These are phyloP conservation scores for Onygenales sp. DNA, from an alignment of 2,329 filamentous ascomycete genomes.

Conservation along the genomic window DNA sequence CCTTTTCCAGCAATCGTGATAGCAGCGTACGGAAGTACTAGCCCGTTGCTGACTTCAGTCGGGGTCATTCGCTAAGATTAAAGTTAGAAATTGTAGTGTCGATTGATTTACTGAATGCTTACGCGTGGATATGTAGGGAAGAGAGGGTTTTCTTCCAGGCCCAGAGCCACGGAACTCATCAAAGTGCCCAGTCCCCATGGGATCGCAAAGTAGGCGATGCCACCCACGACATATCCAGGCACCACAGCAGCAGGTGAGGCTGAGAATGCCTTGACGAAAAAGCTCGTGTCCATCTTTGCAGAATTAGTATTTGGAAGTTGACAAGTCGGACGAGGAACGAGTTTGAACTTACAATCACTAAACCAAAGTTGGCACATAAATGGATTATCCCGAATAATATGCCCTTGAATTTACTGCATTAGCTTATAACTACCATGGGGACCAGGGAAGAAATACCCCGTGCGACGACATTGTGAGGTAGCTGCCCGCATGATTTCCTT, in stretches of 20 bases:
- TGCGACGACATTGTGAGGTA: constrained; percentile 50
- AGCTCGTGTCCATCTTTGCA: constrained; percentile 41
- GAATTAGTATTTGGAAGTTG: not conserved
- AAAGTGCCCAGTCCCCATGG: constrained; percentile 46
- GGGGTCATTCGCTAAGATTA: constrained; percentile 25
- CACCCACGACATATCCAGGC: constrained; percentile 43
- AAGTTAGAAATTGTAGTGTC: not conserved
- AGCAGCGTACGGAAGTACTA: constrained; percentile 31
- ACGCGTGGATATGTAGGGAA: constrained; percentile 47
- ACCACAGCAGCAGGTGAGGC: constrained; percentile 39
- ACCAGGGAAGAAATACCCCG: constrained; percentile 18
- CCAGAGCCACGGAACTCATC: constrained; percentile 41
- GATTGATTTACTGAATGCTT: constrained; percentile 4
- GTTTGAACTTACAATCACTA: constrained; percentile 35
- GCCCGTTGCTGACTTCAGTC: constrained; percentile 25
- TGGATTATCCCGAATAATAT: constrained; percentile 44
- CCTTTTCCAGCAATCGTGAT: constrained; percentile 30
- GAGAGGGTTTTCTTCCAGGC: constrained; percentile 36
- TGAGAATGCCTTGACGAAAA: constrained; percentile 46
- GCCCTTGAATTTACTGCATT: constrained; percentile 20
- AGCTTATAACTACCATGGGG: not conserved
- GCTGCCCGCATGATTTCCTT: constrained; percentile 44
- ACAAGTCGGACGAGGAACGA: not conserved
- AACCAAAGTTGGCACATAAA: constrained; percentile 41
- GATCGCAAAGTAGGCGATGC: constrained; percentile 46